A percentile compares a stretch with the other conserved stretches of the same genome.
Conservation (phyloP, 129 eudicot genomes). For the Helianthus annuus region DNA sequence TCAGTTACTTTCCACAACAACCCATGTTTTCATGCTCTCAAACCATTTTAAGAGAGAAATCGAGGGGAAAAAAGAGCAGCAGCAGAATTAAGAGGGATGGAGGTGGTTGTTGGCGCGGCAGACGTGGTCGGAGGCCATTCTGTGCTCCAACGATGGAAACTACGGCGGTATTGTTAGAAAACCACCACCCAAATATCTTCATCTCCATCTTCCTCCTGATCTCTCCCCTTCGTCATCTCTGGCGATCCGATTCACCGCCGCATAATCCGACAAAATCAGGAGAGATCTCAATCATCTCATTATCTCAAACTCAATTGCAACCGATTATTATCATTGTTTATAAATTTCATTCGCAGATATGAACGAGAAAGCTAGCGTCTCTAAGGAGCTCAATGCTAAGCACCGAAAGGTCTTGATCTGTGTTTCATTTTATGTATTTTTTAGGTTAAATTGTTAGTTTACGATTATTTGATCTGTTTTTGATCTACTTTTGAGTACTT, state of each 20-base stretch:
- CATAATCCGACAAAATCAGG: background rate
- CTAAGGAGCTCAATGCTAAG: constrained; percentile 80
- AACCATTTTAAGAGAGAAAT: too few relatives aligned
- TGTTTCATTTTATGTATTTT: background rate
- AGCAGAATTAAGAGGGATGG: too few relatives aligned
- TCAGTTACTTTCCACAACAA: too few relatives aligned
- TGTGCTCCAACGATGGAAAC: too few relatives aligned
- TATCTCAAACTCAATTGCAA: background rate
- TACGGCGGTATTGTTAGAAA: too few relatives aligned
- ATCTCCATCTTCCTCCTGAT: constrained; percentile 8
- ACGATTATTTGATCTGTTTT: constrained; percentile 17
- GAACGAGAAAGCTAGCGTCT: constrained; percentile 75
- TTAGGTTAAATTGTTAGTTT: constrained; percentile 19
- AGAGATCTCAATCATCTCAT: constrained; percentile 27
- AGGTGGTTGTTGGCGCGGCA: too few relatives aligned
- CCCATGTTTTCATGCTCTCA: too few relatives aligned
- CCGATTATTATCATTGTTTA: background rate
- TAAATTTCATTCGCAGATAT: constrained; percentile 31
- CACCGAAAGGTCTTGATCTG: constrained; percentile 60
- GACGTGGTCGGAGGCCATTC: too few relatives aligned
- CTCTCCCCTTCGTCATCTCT: constrained; percentile 19
- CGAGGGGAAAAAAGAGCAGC: too few relatives aligned
- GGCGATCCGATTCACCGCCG: constrained; percentile 16
- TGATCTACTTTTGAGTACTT: background rate
- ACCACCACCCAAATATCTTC: constrained; percentile 2